Conservation (phyloP, 2,329 filamentous ascomycete species). For the Proliferodiscus dingleyae region DNA sequence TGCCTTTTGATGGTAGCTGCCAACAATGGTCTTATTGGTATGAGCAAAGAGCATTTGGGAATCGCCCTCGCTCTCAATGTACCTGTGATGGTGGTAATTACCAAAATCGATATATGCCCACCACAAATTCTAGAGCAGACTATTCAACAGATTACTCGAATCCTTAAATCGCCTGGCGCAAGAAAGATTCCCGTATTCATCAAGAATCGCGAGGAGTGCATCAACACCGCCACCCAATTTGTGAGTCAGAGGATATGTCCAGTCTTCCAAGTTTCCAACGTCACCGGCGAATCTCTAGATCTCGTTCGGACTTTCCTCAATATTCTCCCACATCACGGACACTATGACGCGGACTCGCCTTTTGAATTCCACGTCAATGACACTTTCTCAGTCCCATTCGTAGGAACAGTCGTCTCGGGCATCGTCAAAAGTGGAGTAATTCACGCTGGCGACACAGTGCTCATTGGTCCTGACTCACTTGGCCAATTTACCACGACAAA, state of each 20-base stretch:
- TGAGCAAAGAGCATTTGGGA: constrained; percentile 97
- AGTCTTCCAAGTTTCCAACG: constrained; percentile 96
- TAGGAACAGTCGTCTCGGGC: constrained; percentile 91
- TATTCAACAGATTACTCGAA: constrained; percentile 83
- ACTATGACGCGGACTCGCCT: constrained; percentile 80
- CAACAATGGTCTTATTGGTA: constrained; percentile 94
- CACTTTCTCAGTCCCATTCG: constrained; percentile 95
- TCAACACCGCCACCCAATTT: constrained; percentile 94
- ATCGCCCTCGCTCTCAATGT: constrained; percentile 94
- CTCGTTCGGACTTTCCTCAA: constrained; percentile 91
- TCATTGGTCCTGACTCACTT: constrained; percentile 84
- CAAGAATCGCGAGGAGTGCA: constrained; percentile 82
- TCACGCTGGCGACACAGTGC: constrained; percentile 82
- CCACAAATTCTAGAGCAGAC: constrained; percentile 94
- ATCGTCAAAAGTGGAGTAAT: constrained; percentile 85
- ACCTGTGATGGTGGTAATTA: constrained; percentile 95
- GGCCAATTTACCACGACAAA: constrained; percentile 85
- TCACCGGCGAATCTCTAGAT: constrained; percentile 87
- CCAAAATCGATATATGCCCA: constrained; percentile 97
- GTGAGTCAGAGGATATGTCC: constrained; percentile 93
- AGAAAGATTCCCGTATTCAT: constrained; percentile 96
- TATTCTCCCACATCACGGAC: constrained; percentile 88
- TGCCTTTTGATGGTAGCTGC: constrained; percentile 97
- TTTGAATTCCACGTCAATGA: constrained; percentile 97
- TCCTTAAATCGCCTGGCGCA: constrained; percentile 88